These are phyloP conservation scores for Spongospora subterranea DNA, from an alignment of 208 protist species.

Conservation along the genomic window DNA sequence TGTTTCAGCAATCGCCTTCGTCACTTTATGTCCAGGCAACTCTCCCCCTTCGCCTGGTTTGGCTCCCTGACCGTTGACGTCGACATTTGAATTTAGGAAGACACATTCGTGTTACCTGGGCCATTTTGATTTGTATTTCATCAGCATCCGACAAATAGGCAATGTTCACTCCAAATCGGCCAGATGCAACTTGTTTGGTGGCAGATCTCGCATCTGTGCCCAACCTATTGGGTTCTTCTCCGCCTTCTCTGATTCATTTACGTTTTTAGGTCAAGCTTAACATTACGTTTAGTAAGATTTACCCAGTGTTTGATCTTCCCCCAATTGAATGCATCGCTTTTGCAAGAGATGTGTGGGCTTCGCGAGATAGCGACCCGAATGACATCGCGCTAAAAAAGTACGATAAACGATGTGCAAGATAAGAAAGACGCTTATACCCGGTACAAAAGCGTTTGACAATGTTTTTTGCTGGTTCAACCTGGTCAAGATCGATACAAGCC, in stretches of 20 bases:
- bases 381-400: slow-evolving; percentile 74
- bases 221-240: slow-evolving; percentile 65
- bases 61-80: slow-evolving; percentile 73
- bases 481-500: slow-evolving; percentile 67
- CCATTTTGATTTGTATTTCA: slow-evolving; percentile 87
- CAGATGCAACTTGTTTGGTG: slow-evolving; percentile 85
- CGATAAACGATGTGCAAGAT: neutral
- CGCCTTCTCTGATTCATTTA: slow-evolving; percentile 63
- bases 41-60: slow-evolving; percentile 86
- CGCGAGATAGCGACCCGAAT: slow-evolving; percentile 80
- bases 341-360: slow-evolving; percentile 80
- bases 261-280: slow-evolving; percentile 74
- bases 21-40: slow-evolving; percentile 81
- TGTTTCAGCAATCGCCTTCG: slow-evolving; percentile 73
- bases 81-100: neutral
- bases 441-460: slow-evolving; percentile 82
- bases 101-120: slow-evolving; percentile 67
- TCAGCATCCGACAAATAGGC: slow-evolving; percentile 79
- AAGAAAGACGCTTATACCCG: slow-evolving; percentile 63
- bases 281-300: slow-evolving; percentile 67
- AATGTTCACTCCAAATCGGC: slow-evolving; percentile 81
- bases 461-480: slow-evolving; percentile 74
- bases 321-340: slow-evolving; percentile 81
- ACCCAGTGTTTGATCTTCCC: slow-evolving; percentile 81
- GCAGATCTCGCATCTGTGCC: slow-evolving; percentile 74